Percentiles rank a stretch among this genome's conserved stretches.
Conservation (phyloP, 2,329 filamentous ascomycete genomes). For the Alternaria gaisen region DNA sequence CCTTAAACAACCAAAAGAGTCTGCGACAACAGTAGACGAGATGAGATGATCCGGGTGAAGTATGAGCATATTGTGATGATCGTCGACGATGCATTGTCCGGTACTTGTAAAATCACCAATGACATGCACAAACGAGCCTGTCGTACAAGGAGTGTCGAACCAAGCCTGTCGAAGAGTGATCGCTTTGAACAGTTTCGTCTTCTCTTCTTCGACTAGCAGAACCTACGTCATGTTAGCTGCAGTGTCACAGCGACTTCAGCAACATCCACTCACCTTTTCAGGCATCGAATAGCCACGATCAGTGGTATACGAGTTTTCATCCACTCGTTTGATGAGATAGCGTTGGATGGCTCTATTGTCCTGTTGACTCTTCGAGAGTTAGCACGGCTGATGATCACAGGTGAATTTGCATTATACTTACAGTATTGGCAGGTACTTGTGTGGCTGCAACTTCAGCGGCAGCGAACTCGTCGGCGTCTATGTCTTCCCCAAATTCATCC, state of each 20-base stretch:
- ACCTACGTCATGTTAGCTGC: slow-evolving; percentile 64
- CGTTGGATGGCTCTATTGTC: slow-evolving; percentile 82
- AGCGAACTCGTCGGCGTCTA: slow-evolving; percentile 75
- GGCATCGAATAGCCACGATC: slow-evolving; percentile 65
- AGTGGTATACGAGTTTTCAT: slow-evolving; percentile 73
- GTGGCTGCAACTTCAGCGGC: slow-evolving; percentile 77
- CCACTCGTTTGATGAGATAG: slow-evolving; percentile 80
- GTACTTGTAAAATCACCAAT: slow-evolving; percentile 76
- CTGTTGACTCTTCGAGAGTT: slow-evolving; percentile 72
- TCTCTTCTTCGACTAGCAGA: slow-evolving; percentile 82
- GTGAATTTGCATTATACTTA: slow-evolving; percentile 59
- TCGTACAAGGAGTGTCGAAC: slow-evolving; percentile 79
- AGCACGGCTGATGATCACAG: slow-evolving; percentile 58
- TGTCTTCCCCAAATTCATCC: slow-evolving; percentile 72
- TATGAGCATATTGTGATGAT: slow-evolving; percentile 83
- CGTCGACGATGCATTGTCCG: slow-evolving; percentile 83
- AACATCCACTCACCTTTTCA: slow-evolving; percentile 71
- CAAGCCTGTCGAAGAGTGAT: slow-evolving; percentile 86
- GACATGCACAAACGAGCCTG: slow-evolving; percentile 83
- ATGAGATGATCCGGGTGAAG: slow-evolving; percentile 95
- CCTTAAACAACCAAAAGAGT: slow-evolving; percentile 90
- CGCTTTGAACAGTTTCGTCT: slow-evolving; percentile 69
- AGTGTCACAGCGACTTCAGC: not conserved
- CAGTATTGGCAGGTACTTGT: slow-evolving; percentile 65
- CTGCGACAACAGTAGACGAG: slow-evolving; percentile 93